Conservation (phyloP, 2,329 filamentous ascomycete genomes). For the Ascochyta koolunga region DNA sequence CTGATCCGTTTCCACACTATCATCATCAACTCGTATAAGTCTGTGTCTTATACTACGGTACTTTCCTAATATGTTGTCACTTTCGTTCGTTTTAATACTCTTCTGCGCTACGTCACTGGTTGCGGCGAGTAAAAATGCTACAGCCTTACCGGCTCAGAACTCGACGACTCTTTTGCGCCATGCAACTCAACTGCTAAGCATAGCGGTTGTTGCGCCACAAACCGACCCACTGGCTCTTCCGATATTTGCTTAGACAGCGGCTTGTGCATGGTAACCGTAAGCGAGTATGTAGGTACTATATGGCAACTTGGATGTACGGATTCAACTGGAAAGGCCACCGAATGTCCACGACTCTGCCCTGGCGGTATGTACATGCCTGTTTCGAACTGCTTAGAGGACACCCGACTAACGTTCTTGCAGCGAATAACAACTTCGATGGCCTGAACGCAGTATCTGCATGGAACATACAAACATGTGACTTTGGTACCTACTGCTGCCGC, state of each 20-base stretch:
- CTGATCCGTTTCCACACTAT: not conserved
- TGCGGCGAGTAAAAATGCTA: constrained; percentile 37
- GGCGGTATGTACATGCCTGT: constrained; percentile 28
- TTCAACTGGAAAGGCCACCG: constrained; percentile 34
- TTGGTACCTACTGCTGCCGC: constrained; percentile 45
- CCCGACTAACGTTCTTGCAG: constrained; percentile 1
- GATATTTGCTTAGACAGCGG: constrained; percentile 44
- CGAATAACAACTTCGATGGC: constrained; percentile 23
- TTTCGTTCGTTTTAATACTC: constrained; percentile 20
- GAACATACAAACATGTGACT: constrained; percentile 45
- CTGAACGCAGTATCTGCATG: constrained; percentile 31
- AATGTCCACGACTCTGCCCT: constrained; percentile 40
- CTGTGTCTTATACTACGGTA: not conserved
- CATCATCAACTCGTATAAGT: not conserved
- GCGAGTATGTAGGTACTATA: constrained; percentile 38
- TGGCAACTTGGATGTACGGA: constrained; percentile 47
- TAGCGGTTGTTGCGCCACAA: constrained; percentile 43
- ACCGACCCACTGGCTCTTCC: constrained; percentile 23
- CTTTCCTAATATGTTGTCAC: constrained; percentile 28
- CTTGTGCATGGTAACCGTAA: constrained; percentile 42
- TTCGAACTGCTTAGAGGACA: not conserved
- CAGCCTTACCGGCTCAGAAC: constrained; percentile 34
- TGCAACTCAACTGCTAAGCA: constrained; percentile 39
- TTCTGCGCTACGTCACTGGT: constrained; percentile 20
- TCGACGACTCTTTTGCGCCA: constrained; percentile 37